These are phyloP conservation scores for Platismatia glauca DNA, from an alignment of 495 filamentous ascomycete species.

Conservation along the genomic window DNA sequence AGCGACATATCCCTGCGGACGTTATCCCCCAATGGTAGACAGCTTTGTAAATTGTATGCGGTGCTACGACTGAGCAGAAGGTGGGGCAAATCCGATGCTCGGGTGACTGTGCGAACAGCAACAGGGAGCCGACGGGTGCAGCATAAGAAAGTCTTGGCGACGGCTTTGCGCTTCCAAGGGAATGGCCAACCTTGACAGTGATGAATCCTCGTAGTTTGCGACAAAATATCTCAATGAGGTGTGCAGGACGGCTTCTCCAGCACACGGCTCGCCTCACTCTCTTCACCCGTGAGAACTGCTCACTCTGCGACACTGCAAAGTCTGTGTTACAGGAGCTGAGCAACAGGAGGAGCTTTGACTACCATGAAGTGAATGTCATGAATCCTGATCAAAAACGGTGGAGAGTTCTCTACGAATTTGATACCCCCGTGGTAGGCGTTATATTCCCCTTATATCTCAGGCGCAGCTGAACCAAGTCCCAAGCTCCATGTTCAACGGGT, in stretches of 20 bases:
- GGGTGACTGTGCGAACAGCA: no score
- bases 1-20: constrained; percentile 48
- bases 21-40: not conserved
- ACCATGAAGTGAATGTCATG: constrained; percentile 75
- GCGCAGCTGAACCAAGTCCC: not conserved
- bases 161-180: not conserved
- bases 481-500: constrained; percentile 57
- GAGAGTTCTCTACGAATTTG: constrained; percentile 81
- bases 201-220: no score
- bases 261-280: constrained; percentile 65
- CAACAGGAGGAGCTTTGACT: constrained; percentile 61
- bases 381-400: constrained; percentile 52
- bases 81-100: not conserved
- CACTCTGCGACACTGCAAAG: constrained; percentile 70
- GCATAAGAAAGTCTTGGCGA: not conserved
- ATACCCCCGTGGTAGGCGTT: constrained; percentile 66
- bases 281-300: constrained; percentile 73
- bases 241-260: constrained; percentile 32
- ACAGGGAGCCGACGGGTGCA: not conserved
- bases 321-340: constrained; percentile 59
- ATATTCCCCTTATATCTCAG: not conserved
- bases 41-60: not conserved
- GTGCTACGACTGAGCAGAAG: not conserved
- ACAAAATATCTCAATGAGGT: constrained; percentile 9
- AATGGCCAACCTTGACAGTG: no score